These are phyloP conservation scores for Bryoerythrophyllum caledonicum DNA, from an alignment of 225 moss, liverwort and hornwort species.

Conservation along the genomic window DNA sequence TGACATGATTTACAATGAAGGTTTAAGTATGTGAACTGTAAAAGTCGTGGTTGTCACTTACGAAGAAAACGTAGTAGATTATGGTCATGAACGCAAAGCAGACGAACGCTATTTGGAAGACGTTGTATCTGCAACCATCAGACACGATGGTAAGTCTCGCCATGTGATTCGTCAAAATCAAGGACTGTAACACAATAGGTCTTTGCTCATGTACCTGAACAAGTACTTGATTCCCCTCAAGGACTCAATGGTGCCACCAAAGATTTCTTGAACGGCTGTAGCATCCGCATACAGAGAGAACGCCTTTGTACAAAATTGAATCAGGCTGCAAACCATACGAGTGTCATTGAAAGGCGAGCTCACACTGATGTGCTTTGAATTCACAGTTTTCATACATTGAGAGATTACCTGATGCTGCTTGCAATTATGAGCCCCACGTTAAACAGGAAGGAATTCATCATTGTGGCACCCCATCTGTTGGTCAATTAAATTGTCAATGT, in stretches of 20 bases:
- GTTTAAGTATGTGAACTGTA: background rate
- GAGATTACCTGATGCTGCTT: conserved; percentile 77
- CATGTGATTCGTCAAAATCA: background rate
- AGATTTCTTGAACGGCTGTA: conserved; percentile 96
- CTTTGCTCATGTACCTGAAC: conserved; percentile 50
- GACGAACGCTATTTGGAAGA: conserved; percentile 89
- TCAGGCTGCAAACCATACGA: conserved; percentile 49
- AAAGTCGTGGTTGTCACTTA: conserved; percentile 44
- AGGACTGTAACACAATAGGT: background rate
- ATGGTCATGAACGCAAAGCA: conserved; percentile 66
- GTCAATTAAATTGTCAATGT: background rate
- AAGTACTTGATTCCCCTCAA: conserved; percentile 91
- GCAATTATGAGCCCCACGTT: conserved; percentile 95
- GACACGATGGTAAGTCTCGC: background rate
- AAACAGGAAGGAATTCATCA: conserved; percentile 96
- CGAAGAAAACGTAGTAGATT: conserved; percentile 74
- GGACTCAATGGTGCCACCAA: conserved; percentile 87
- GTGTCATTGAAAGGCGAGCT: background rate
- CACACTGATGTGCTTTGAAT: background rate
- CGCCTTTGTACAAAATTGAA: conserved; percentile 92
- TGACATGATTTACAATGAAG: background rate
- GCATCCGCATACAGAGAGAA: conserved; percentile 90
- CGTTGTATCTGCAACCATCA: conserved; percentile 63
- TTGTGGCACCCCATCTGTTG: conserved; percentile 80
- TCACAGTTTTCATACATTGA: background rate